A percentile compares a stretch with the other conserved stretches of the same genome.
These are phyloP conservation scores for Dendrobium catenatum DNA, from an alignment of 106 monocot species.

Conservation along the genomic window DNA sequence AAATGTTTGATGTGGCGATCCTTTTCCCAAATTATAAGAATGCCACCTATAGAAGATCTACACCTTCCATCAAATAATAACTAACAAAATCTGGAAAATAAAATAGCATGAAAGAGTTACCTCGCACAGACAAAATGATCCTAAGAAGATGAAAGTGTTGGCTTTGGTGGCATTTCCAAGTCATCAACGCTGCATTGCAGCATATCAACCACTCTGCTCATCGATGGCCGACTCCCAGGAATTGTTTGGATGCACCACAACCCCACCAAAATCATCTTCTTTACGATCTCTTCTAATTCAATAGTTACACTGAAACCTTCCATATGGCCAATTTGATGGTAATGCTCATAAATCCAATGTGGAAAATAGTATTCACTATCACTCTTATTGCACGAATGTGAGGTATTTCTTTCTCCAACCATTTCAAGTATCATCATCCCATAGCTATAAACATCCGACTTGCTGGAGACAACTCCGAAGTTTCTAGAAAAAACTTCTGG, in stretches of 20 bases:
- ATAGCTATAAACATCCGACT: conserved; percentile 17
- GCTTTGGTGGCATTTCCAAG: conserved; percentile 13
- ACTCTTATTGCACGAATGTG: background rate
- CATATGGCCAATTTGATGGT: background rate
- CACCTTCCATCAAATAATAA: no score
- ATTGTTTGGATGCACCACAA: conserved; percentile 14
- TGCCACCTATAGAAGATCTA: no score
- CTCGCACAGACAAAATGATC: background rate
- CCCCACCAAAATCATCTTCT: conserved; percentile 9
- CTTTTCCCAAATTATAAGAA: no score
- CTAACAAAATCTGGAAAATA: no score
- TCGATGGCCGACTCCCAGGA: conserved; percentile 5
- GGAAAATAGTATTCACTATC: conserved; percentile 7
- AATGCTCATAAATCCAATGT: conserved; percentile 6
- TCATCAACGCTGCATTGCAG: background rate
- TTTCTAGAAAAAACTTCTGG: conserved; percentile 16
- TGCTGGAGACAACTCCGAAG: conserved; percentile 10
- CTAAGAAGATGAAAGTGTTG: background rate
- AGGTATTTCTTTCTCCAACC: conserved; percentile 4
- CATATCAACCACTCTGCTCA: conserved; percentile 8
- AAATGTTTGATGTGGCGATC: no score
- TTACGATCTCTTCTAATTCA: background rate
- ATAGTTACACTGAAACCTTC: background rate
- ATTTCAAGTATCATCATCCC: conserved; percentile 21
- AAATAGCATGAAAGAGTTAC: no score